A percentile compares a stretch with the other conserved stretches of the same genome.
phyloP scores from a whole-genome alignment of 495 filamentous ascomycete species.

The Darksidea phi region DNA sequence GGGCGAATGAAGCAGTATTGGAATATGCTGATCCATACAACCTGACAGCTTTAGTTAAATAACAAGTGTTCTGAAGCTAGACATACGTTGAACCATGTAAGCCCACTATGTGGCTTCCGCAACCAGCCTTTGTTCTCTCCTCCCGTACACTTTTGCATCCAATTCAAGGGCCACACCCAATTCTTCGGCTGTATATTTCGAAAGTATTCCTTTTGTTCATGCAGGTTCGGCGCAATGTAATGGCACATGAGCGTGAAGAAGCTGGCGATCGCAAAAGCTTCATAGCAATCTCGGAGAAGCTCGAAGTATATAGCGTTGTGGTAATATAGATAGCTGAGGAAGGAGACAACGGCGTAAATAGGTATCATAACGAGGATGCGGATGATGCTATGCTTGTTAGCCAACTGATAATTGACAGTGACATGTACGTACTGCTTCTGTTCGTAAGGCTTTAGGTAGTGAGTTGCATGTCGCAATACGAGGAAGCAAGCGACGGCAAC shows the following conservation, averaged over 20 bases:
- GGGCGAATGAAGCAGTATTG: slow-evolving; percentile 89
- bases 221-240: slow-evolving; percentile 76
- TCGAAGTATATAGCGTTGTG: slow-evolving; percentile 79
- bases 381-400: slow-evolving; percentile 59
- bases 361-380: slow-evolving; percentile 91
- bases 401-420: neutral
- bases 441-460: slow-evolving; percentile 79
- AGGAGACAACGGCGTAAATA: slow-evolving; percentile 75
- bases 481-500: slow-evolving; percentile 59
- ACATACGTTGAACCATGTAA: slow-evolving; percentile 84
- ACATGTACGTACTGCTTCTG: slow-evolving; percentile 65
- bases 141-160: slow-evolving; percentile 67
- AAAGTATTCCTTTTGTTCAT: slow-evolving; percentile 87
- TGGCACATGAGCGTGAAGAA: slow-evolving; percentile 89
- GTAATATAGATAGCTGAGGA: slow-evolving; percentile 75
- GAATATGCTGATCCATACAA: slow-evolving; percentile 83
- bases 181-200: slow-evolving; percentile 62
- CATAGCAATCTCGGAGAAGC: slow-evolving; percentile 81
- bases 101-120: slow-evolving; percentile 73
- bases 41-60: slow-evolving; percentile 44
- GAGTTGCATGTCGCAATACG: slow-evolving; percentile 73
- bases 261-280: slow-evolving; percentile 85
- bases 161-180: slow-evolving; percentile 75
- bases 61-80: neutral
- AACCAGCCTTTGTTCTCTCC: slow-evolving; percentile 61